Base-by-base conservation (phyloP, 306 rosid genomes). In the Arachis hypogaea region DNA sequence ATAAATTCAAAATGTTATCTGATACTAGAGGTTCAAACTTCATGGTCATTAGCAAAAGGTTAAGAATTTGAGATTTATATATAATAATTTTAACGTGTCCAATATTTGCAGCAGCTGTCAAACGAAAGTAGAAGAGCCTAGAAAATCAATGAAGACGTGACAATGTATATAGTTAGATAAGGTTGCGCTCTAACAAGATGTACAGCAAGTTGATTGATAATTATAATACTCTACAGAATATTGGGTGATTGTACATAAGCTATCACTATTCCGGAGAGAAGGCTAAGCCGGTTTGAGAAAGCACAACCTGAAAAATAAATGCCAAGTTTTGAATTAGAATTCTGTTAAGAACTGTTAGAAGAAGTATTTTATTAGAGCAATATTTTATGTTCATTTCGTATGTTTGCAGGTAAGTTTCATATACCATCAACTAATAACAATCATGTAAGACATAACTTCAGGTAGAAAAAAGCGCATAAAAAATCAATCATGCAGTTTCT, bases 271-370 rank as follows among this genome's bases (percentile, higher is more conserved):
- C 7, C 11, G n/a, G 55, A 75, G 41, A 72, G 58, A 72, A 40
- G 57, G 22, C 70, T 59, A 36, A 52, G 14, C 70, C 63, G 9
- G 50, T 52, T 75, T 65, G 22, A 62, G 33, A 60, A 65, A 59
- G 77, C 58, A 47, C 30, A 29, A 66, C 80, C 88, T 84, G 88
- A 72, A 69, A 69, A 84, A 70, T 46, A 69, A 80, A 74, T 59
- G 9, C 72, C 67, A 71, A 77, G 65, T 55, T 12, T 44, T 30
- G 63, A 62, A 71, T 75, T 45, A 79, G 45, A 18, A 2, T 12
- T 56, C 45, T 2, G 74, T 43, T 16, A 63, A 78, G 45, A 59
- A 60, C 68, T 74, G 38, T 33, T 33, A 4, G 38, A 33, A 33
- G 4, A 33, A 46, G 18, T 18, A 54, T 49, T 6, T 38, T 36